These are phyloP conservation scores for Calonectria leucothoes DNA, from an alignment of 2,329 filamentous ascomycete genomes.

Conservation along the genomic window DNA sequence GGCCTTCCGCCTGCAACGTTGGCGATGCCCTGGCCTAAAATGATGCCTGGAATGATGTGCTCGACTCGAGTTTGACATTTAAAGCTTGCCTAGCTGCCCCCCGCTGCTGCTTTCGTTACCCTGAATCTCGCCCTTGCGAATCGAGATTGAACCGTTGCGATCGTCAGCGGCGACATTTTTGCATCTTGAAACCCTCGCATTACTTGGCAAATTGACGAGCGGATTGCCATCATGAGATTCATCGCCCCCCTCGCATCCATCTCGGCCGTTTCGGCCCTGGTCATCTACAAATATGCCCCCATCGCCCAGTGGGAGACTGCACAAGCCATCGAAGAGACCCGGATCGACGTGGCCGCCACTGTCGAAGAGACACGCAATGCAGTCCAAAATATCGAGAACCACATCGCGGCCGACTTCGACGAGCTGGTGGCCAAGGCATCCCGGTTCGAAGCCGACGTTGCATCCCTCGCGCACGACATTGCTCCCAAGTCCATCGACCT, in stretches of 20 bases:
- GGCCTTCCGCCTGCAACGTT: background rate
- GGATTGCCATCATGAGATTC: constrained; percentile 30
- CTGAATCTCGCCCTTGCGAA: background rate
- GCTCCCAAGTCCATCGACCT: constrained; percentile 44
- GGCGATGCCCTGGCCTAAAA: background rate
- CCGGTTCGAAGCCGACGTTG: background rate
- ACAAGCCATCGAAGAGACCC: constrained; percentile 13
- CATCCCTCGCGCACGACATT: background rate
- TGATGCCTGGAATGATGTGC: constrained; percentile 7
- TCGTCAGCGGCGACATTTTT: background rate
- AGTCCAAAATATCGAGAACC: background rate
- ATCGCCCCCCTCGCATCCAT: constrained; percentile 30
- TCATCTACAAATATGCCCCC: constrained; percentile 27
- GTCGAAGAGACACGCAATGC: constrained; percentile 28
- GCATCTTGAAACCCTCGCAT: background rate
- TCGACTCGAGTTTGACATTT: constrained; percentile 3
- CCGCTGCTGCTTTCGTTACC: background rate
- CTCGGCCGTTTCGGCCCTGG: constrained; percentile 35
- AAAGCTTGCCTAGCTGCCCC: background rate
- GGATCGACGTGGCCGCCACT: constrained; percentile 12
- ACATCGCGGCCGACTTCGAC: constrained; percentile 11
- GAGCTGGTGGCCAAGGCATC: background rate
- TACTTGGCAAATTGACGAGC: background rate
- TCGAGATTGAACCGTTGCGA: background rate
- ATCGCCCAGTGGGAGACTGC: constrained; percentile 18